These are phyloP conservation scores for Dictyostelium capitatum DNA, from an alignment of 78 protist genomes.

Conservation along the genomic window DNA sequence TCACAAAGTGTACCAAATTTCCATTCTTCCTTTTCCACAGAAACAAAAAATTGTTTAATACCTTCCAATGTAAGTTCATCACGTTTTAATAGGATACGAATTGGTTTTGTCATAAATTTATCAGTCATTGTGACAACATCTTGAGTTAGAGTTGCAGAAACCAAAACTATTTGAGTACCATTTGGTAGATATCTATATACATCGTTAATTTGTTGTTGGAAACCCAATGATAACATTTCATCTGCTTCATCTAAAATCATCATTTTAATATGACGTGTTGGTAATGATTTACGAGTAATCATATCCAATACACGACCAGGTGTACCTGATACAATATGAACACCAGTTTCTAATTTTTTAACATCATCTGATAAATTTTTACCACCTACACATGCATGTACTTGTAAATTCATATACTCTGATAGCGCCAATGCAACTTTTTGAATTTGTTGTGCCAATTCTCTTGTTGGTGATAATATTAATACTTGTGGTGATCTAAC, in stretches of 20 bases:
- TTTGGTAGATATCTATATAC: constrained; percentile 97
- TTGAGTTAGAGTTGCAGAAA: constrained; percentile 99
- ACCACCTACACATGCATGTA: constrained; percentile 98
- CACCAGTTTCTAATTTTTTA: constrained; percentile 86
- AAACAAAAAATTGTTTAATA: constrained; percentile 97
- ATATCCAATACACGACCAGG: constrained; percentile 99
- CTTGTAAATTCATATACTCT: constrained; percentile 92
- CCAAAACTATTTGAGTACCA: constrained; percentile 96
- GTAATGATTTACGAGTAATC: constrained; percentile 94
- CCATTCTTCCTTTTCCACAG: constrained; percentile 99
- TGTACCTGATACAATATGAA: constrained; percentile 97
- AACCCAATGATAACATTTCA: constrained; percentile 97
- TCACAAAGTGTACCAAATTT: constrained; percentile 99
- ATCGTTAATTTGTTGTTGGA: constrained; percentile 99
- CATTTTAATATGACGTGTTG: constrained; percentile 91
- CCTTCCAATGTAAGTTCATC: constrained; percentile 99
- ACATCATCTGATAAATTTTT: constrained; percentile 94
- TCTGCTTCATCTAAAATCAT: constrained; percentile 99
- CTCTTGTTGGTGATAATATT: constrained; percentile 98
- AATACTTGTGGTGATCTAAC: constrained; percentile 94
- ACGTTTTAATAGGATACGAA: constrained; percentile 97
- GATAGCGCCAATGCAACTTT: constrained; percentile 94
- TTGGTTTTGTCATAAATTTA: constrained; percentile 96
- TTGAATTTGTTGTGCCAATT: constrained; percentile 97
- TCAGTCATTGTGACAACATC: constrained; percentile 96